Evolutionary conservation across 441 rosid species (phyloP), one percentile per base, ranked within the genome.

Genomic region (Biscutella laevigata): DNA sequence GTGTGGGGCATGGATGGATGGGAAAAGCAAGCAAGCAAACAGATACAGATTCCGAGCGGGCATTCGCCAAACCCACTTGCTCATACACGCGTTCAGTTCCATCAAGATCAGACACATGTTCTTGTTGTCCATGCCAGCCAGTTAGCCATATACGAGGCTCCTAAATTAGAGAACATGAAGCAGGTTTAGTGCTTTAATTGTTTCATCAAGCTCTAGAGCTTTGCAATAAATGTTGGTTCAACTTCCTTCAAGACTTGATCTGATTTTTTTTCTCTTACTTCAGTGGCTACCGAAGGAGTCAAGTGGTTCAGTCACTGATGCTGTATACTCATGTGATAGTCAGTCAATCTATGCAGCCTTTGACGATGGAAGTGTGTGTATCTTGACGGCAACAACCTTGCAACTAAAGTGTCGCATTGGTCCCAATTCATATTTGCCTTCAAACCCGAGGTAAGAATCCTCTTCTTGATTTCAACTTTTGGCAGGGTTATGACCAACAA

Each of bases 21-120:
- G 98, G 96, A 78, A 74, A 88, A 75, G 75, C 98, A 83, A 76
- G 59, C 83, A 6, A 78, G 77, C 59, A 83, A 78, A 61, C 71
- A 71, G 71, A 71, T 91, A 76, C 75, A 64, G 57, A 59, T 79
- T 65, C 81, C 77, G 1, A 35, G 46, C 13, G 76, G 74, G 48
- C 67, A 69, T 61, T 54, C 36, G 0, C 45, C 77, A 60, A 59
- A 74, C 39, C 74, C 77, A 50, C 71, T 69, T 47, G 71, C 83
- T 32, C 75, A 70, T 27, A 80, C 83, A 25, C 70, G 83, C 22
- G 81, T 75, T 52, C 86, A 77, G 26, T 77, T 80, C 64, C 86
- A 77, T 62, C 78, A 61, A 53, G 81, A 77, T 54, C 79, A 67
- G 54, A 64, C 25, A n/a, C 76, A 73, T 67, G 50, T 71, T 30